These are phyloP conservation scores for Choiromyces venosus DNA, from an alignment of 495 filamentous ascomycete genomes.

Conservation along the genomic window DNA sequence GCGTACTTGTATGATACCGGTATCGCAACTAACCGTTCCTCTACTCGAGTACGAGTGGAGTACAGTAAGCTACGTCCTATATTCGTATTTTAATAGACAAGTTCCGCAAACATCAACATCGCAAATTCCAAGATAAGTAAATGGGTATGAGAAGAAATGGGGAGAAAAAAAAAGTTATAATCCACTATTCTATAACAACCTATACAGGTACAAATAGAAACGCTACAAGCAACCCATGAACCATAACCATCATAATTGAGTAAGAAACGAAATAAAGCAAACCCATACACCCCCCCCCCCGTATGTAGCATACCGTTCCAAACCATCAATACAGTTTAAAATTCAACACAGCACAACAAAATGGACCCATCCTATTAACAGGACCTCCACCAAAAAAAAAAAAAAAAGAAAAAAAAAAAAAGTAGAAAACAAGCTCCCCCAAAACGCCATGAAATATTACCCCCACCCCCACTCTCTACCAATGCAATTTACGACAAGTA, in stretches of 20 bases:
- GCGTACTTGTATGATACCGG: too few species aligned
- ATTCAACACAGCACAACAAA: background rate
- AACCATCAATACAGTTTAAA: background rate
- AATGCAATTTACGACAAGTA: conserved; percentile 46
- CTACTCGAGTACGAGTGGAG: background rate
- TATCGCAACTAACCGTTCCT: background rate
- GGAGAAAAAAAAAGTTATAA: background rate
- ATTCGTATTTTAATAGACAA: background rate
- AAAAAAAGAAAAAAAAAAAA: conserved; percentile 1
- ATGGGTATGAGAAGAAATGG: too few species aligned
- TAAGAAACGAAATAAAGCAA: background rate
- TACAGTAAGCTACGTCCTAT: background rate
- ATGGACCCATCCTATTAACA: background rate
- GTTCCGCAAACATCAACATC: background rate
- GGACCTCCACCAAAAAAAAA: background rate
- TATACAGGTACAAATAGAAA: background rate
- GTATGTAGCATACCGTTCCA: background rate
- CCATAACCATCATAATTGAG: background rate
- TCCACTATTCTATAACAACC: background rate
- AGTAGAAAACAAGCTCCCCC: conserved; percentile 11
- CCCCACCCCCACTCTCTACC: conserved; percentile 10
- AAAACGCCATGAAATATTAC: conserved; percentile 13
- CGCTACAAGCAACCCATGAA: background rate
- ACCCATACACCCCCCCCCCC: background rate
- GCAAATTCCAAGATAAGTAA: background rate